Percentiles rank a stretch among this genome's conserved stretches.
Conservation (phyloP, 805 yeast species). For the Wickerhamomyces bisporus region DNA sequence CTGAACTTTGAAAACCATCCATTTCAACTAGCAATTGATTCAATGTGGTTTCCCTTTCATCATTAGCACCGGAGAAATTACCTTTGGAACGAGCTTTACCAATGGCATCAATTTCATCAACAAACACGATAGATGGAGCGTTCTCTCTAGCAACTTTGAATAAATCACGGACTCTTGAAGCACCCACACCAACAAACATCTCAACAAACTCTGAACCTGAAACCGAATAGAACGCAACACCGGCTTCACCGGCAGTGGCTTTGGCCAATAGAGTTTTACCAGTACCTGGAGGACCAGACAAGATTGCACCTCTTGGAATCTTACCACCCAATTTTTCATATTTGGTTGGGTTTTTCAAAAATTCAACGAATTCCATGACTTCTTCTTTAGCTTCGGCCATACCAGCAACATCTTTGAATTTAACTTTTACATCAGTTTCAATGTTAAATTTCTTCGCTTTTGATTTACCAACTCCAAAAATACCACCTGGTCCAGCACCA, state of each 20-base stretch:
- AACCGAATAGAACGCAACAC: slow-evolving; percentile 92
- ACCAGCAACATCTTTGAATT: slow-evolving; percentile 95
- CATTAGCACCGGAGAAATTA: slow-evolving; percentile 73
- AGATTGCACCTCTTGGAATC: slow-evolving; percentile 96
- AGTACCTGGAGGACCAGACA: slow-evolving; percentile 99
- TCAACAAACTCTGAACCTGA: slow-evolving; percentile 98
- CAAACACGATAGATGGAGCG: slow-evolving; percentile 95
- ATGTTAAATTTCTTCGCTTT: slow-evolving; percentile 88
- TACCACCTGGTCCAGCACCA: slow-evolving; percentile 60
- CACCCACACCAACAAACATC: slow-evolving; percentile 99
- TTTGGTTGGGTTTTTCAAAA: slow-evolving; percentile 83
- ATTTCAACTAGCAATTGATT: slow-evolving; percentile 95
- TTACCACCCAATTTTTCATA: slow-evolving; percentile 94
- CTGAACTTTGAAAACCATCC: slow-evolving; percentile 93
- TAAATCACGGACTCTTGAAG: slow-evolving; percentile 93
- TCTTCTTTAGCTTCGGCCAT: slow-evolving; percentile 96
- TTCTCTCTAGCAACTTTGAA: slow-evolving; percentile 87
- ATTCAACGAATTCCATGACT: slow-evolving; percentile 95
- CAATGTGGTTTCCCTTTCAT: slow-evolving; percentile 93
- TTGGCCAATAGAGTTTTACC: slow-evolving; percentile 96
- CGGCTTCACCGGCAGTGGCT: slow-evolving; percentile 99
- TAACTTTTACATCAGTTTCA: slow-evolving; percentile 84
- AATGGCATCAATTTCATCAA: slow-evolving; percentile 99
- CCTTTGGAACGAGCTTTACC: slow-evolving; percentile 89
- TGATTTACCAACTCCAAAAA: slow-evolving; percentile 87